These are phyloP conservation scores for Solanum paucissectum DNA, from an alignment of 257 asterid species.

Conservation along the genomic window DNA sequence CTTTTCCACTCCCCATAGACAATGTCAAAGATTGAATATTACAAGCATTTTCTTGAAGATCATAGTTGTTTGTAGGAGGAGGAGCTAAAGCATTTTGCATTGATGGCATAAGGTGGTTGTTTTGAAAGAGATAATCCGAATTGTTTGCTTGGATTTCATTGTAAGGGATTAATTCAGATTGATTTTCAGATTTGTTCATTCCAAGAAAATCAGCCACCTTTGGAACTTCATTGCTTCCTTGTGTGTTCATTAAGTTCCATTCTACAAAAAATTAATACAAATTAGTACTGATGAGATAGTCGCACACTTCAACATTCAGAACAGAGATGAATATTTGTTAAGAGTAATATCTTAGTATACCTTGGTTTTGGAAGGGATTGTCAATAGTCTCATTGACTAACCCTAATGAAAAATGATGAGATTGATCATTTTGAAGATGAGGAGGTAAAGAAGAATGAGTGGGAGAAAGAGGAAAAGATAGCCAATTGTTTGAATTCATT, in stretches of 20 bases:
- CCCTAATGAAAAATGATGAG: conserved; percentile 65
- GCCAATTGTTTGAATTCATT: conserved; percentile 88
- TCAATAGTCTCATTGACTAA: conserved; percentile 48
- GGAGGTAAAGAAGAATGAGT: conserved; percentile 40
- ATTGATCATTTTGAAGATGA: conserved; percentile 36
- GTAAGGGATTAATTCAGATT: conserved; percentile 38
- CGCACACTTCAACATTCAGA: background rate
- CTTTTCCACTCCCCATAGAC: conserved; percentile 74
- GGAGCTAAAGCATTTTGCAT: conserved; percentile 23
- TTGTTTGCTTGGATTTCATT: conserved; percentile 38
- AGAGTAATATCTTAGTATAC: conserved; percentile 7
- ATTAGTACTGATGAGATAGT: background rate
- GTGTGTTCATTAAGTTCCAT: conserved; percentile 50
- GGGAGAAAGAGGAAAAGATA: conserved; percentile 77
- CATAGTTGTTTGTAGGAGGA: conserved; percentile 10
- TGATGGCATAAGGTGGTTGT: conserved; percentile 26
- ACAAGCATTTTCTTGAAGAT: conserved; percentile 41
- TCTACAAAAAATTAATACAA: conserved; percentile 9
- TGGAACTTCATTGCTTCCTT: conserved; percentile 44
- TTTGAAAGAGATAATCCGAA: conserved; percentile 39
- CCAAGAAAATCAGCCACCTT: conserved; percentile 81
- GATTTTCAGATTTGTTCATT: conserved; percentile 26
- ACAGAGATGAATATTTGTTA: background rate
- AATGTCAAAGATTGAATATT: conserved; percentile 65
- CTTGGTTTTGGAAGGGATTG: conserved; percentile 57